Base-by-base conservation (phyloP, 2,329 filamentous ascomycete genomes). In the Alternaria viburni region DNA sequence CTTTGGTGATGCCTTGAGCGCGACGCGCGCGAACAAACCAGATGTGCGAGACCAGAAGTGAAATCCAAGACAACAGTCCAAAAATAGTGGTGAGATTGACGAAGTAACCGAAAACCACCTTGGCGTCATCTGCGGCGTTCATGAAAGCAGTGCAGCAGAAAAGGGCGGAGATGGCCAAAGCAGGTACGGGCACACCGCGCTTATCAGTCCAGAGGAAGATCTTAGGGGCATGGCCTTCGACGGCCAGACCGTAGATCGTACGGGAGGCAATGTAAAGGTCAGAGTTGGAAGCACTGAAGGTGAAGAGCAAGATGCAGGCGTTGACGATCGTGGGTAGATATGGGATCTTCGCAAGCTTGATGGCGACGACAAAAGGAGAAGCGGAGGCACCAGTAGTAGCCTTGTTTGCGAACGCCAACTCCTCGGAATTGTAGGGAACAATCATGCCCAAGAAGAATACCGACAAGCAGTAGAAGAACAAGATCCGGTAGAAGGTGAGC, bases 401-500 rank as follows among this genome's bases (percentile, higher is more conserved):
- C 46, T 78, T 81, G 77, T 83, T 87, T 70, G 89, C 88, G 67
- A 90, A 89, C 21, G 82, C 79, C 6, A 93, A 88, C 0, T 87
- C 78, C 0, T 67, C 0, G 43, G 86, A 87, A 83, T 94, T 81
- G 83, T 91, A 94, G 1, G 91, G 90, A 5, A 95, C 90, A 55
- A 91, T 85, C 86, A 93, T 92, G 74, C 91, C 91, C 58, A 95
- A 83, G 55, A 94, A 85, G 56, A 95, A 85, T 36, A 93, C 90
- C 21, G 87, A 89, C 62, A 93, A 79, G 72, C 89, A 85, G 83
- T 95, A 95, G 84, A 95, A 95, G 82, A 94, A 83, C 69, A 93
- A 81, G 77, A 95, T 94, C 61, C 92, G 91, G 83, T 88, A 94
- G 80, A 94, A 94, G 69, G 91, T 93, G 54, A 93, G 85, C 77